phyloP scores from a whole-genome alignment of 768 basidiomycete species.

The Paxillus rubicundulus region DNA sequence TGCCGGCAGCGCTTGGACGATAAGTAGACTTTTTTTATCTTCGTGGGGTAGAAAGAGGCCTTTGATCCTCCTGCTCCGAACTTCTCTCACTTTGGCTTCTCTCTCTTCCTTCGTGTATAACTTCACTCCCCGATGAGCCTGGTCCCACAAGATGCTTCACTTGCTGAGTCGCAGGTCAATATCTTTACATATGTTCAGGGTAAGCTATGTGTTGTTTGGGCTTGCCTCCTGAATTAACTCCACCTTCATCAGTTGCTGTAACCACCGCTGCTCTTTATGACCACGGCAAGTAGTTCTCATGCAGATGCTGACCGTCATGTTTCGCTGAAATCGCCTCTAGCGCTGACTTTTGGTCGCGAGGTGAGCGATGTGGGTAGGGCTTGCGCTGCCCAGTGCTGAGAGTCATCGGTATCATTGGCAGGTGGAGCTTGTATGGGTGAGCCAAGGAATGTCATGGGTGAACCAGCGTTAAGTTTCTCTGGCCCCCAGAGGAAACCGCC shows the following conservation, averaged over 20 bases:
- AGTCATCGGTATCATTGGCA: neutral
- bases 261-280: constrained; percentile 28
- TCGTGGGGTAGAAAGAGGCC: too few relatives aligned
- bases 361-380: constrained; percentile 10
- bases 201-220: neutral
- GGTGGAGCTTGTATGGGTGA: constrained; percentile 33
- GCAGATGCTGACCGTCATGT: neutral
- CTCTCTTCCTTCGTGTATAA: neutral
- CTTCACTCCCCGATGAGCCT: constrained; percentile 21
- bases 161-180: neutral
- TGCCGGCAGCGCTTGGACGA: neutral
- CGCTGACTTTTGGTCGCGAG: constrained; percentile 27
- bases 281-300: constrained; percentile 17
- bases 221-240: neutral
- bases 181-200: constrained; percentile 25
- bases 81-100: neutral
- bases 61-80: neutral
- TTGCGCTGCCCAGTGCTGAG: neutral
- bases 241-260: constrained; percentile 25
- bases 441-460: neutral
- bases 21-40: too few relatives aligned
- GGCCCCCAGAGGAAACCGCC: constrained; percentile 21
- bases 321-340: constrained; percentile 8
- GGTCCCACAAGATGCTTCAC: constrained; percentile 7
- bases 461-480: neutral